Conservation (phyloP, 129 eudicot genomes). For the Artemisia annua region DNA sequence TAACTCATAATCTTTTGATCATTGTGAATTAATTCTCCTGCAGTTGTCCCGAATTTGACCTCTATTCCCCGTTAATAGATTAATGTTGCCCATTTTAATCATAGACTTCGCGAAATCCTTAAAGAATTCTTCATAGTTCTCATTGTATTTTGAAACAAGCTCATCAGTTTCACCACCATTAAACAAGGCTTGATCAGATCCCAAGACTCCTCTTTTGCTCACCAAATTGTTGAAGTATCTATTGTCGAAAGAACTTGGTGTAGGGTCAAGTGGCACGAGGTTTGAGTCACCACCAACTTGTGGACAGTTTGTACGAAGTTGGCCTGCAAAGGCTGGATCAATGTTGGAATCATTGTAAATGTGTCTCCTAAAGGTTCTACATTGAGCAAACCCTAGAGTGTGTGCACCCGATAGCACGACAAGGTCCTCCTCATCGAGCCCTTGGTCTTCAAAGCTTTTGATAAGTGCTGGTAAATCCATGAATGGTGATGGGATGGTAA, state of each 20-base stretch:
- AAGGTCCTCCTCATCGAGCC: conserved; percentile 49
- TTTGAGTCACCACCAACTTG: no score
- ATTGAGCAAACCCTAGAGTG: conserved; percentile 29
- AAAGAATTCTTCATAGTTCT: conserved; percentile 3
- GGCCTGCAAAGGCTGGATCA: conserved; percentile 18
- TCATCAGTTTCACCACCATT: conserved; percentile 25
- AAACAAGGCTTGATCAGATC: conserved; percentile 10
- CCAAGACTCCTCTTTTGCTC: conserved; percentile 27
- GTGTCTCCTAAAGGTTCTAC: conserved; percentile 24
- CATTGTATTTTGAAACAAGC: conserved; percentile 23
- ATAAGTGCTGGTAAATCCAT: conserved; percentile 32
- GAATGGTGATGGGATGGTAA: conserved; percentile 32
- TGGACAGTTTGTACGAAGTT: neutral
- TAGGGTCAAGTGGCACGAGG: conserved; percentile 18
- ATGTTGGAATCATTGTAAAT: conserved; percentile 32
- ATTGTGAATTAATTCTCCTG: conserved; percentile 22
- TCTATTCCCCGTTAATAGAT: conserved; percentile 33
- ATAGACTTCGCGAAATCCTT: conserved; percentile 41
- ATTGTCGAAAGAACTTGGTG: conserved; percentile 28
- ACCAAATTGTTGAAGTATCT: conserved; percentile 3
- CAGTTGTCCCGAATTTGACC: conserved; percentile 42
- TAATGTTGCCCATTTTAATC: conserved; percentile 42
- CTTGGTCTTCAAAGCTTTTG: conserved; percentile 37
- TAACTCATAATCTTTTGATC: no score
- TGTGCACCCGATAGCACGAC: conserved; percentile 63